Evolutionary conservation across 495 filamentous ascomycete genomes (phyloP).

Genomic region (Neurospora sp.): DNA sequence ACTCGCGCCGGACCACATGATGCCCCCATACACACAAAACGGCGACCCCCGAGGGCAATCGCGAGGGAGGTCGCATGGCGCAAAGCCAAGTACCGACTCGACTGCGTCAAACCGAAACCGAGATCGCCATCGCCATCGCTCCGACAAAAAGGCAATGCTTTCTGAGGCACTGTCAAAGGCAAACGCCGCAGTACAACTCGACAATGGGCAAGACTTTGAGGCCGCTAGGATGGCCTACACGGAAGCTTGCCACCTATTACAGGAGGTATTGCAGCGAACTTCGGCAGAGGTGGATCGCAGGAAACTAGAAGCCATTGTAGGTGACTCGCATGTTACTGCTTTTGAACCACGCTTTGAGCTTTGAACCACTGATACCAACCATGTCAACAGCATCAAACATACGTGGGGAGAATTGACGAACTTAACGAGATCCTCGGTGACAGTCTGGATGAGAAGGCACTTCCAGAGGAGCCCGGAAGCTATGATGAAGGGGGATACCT

Average conservation of each 20-base stretch:
- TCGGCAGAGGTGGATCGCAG: slow-evolving; percentile 70
- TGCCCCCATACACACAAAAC: slow-evolving; percentile 23
- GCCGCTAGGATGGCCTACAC: slow-evolving; percentile 85
- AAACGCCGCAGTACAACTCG: slow-evolving; percentile 86
- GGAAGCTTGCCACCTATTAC: slow-evolving; percentile 77
- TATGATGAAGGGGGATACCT: slow-evolving; percentile 42
- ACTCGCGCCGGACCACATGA: slow-evolving; percentile 7
- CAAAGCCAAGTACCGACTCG: slow-evolving; percentile 32
- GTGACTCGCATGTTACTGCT: slow-evolving; percentile 25
- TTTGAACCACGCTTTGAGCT: not conserved
- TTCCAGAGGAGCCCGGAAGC: slow-evolving; percentile 70
- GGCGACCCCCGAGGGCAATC: slow-evolving; percentile 34
- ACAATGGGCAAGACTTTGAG: slow-evolving; percentile 90
- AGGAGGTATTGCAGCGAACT: slow-evolving; percentile 77
- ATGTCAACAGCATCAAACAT: slow-evolving; percentile 62
- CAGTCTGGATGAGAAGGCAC: slow-evolving; percentile 54
- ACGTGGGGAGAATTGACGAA: slow-evolving; percentile 78
- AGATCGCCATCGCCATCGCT: too few relatives aligned
- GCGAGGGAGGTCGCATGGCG: slow-evolving; percentile 36
- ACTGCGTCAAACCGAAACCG: slow-evolving; percentile 16
- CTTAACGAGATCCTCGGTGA: slow-evolving; percentile 58
- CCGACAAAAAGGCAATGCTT: slow-evolving; percentile 86
- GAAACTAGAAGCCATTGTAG: slow-evolving; percentile 84
- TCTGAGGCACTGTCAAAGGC: slow-evolving; percentile 89
- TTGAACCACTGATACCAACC: not conserved